Evolutionary conservation across 345 rosid genomes (phyloP), one percentile per base, ranked within the genome.

Genomic region (Ceriops tagal): DNA sequence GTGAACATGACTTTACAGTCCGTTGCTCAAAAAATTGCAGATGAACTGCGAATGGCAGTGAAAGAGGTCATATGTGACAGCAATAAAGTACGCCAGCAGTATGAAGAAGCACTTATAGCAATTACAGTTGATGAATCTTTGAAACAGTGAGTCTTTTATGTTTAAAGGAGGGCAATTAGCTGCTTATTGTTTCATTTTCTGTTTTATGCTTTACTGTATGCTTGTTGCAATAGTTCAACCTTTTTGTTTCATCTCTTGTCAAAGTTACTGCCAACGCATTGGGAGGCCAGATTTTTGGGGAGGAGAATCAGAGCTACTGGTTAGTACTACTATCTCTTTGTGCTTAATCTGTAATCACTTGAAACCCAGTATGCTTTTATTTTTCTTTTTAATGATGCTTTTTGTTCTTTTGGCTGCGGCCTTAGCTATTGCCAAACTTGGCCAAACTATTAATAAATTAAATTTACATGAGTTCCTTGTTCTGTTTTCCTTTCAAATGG

Each of bases 241-340:
- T 47, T 21, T 21, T 47, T 53, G 30, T 52, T 56, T 53, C 32
- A 62, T 59, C 26, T 53, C 64, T 68, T 58, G 20, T 72, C 67
- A 55, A 66, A 93, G 96, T 72, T 93, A 91, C 76, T 91, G 97
- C 65, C 87, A 89, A 62, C 82, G 92, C 65, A 87, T 93, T 74
- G 81, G 63, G 62, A 85, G 81, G 56, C 76, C 87, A 43, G 96
- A 89, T 77, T 91, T 91, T 69, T 93, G 96, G 97, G 98, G 98
- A 62, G 98, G 98, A 47, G 96, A 93, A 72, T 88, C 98, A 4
- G 98, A 93, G 83, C 79, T 91, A 37, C 84, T 93, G 86, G 97
- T 93, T 68, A 77, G 91, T 83, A 55, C 58, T 83, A 55, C 58
- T 68, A 31, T 34, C 72, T 58, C 51, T 43, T 62, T 11, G 60